phyloP scores from a whole-genome alignment of 306 rosid species.

The Cyamopsis tetragonoloba region DNA sequence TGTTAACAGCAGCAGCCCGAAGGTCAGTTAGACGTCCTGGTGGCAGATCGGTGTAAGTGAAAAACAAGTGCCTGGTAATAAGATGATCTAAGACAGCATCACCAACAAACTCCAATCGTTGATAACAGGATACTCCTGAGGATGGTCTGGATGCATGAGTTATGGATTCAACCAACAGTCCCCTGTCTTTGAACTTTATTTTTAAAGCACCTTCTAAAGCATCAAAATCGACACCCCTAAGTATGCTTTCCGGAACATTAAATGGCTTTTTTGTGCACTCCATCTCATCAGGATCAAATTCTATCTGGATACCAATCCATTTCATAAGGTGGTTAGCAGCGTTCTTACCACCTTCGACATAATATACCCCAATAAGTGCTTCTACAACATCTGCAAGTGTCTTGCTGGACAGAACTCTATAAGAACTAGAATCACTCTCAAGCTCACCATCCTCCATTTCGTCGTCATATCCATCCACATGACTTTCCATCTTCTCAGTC shows the following conservation, averaged over 20 bases:
- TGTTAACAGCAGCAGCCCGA: constrained; percentile 98
- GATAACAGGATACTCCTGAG: constrained; percentile 96
- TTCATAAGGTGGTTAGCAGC: constrained; percentile 97
- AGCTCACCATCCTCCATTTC: constrained; percentile 93
- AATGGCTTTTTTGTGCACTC: constrained; percentile 53
- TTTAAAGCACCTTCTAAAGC: constrained; percentile 70
- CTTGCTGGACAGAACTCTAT: constrained; percentile 96
- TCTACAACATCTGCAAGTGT: constrained; percentile 99
- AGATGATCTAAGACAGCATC: constrained; percentile 98
- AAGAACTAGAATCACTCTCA: constrained; percentile 90
- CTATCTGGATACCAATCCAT: constrained; percentile 94
- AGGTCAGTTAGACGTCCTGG: constrained; percentile 97
- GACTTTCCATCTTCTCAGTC: constrained; percentile 32
- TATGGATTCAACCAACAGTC: constrained; percentile 85
- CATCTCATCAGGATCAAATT: constrained; percentile 68
- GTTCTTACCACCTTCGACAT: constrained; percentile 83
- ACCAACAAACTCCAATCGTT: constrained; percentile 96
- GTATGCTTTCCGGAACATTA: constrained; percentile 66
- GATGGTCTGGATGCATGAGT: constrained; percentile 99
- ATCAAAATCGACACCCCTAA: constrained; percentile 72
- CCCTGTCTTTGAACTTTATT: constrained; percentile 65
- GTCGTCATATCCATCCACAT: constrained; percentile 47
- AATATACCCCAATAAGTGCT: constrained; percentile 92
- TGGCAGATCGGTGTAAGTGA: constrained; percentile 88
- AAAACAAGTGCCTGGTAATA: constrained; percentile 89